phyloP scores from a whole-genome alignment of 2,329 filamentous ascomycete species.

The Pseudogymnoascus sp. region DNA sequence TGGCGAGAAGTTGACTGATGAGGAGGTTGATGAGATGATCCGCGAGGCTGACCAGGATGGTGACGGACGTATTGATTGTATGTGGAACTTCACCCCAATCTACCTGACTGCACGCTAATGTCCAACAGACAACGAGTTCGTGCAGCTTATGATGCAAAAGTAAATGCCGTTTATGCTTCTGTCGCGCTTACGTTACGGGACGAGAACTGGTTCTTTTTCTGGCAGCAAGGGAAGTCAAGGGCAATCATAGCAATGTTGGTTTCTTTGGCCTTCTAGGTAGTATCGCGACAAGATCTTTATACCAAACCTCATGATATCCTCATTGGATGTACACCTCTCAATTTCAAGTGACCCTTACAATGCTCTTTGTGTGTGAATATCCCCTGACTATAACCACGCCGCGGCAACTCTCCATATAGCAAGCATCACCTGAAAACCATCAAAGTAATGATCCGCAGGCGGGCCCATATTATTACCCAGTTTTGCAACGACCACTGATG shows the following conservation, averaged over 20 bases:
- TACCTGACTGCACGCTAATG: not conserved
- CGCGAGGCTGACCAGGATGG: slow-evolving; percentile 85
- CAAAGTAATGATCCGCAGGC: not conserved
- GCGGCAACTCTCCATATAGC: not conserved
- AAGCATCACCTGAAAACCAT: not conserved
- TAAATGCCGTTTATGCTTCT: slow-evolving; percentile 35
- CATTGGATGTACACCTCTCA: not conserved
- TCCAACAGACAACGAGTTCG: slow-evolving; percentile 74
- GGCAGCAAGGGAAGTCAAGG: not conserved
- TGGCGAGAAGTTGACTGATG: slow-evolving; percentile 83
- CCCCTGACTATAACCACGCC: not conserved
- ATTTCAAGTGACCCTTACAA: not conserved
- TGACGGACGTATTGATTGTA: slow-evolving; percentile 83
- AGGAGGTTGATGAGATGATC: slow-evolving; percentile 91
- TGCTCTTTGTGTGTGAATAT: not conserved
- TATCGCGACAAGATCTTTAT: slow-evolving; percentile 7
- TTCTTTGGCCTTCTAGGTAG: slow-evolving; percentile 6
- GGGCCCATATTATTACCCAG: not conserved
- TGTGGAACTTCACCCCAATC: slow-evolving; percentile 27
- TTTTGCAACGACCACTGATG: not conserved
- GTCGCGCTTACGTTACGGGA: not conserved
- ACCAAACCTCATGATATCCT: slow-evolving; percentile 7
- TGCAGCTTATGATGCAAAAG: slow-evolving; percentile 95
- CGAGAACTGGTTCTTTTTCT: slow-evolving; percentile 5
- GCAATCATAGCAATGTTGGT: slow-evolving; percentile 8